A percentile compares a stretch with the other conserved stretches of the same genome.
Conservation (phyloP, 345 rosid genomes). For the Lumnitzera littorea region DNA sequence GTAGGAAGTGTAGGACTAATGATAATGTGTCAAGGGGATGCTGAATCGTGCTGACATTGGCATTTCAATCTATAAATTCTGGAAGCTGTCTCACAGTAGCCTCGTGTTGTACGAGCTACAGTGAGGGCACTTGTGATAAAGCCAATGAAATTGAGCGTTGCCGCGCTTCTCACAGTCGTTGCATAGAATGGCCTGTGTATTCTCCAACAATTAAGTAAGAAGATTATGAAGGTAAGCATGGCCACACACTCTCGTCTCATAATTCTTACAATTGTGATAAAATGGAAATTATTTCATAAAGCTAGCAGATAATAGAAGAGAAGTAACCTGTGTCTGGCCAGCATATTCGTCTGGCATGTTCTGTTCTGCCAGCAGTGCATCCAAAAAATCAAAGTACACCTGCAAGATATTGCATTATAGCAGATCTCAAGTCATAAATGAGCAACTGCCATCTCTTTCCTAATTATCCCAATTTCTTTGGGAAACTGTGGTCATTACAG, state of each 20-base stretch:
- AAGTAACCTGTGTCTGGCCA: slow-evolving; percentile 59
- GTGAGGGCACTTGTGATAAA: slow-evolving; percentile 15
- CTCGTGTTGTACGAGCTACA: slow-evolving; percentile 19
- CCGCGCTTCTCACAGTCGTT: slow-evolving; percentile 25
- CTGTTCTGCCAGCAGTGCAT: slow-evolving; percentile 64
- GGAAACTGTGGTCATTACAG: no score
- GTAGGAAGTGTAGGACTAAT: no score
- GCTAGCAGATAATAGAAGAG: not conserved
- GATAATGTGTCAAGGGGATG: no score
- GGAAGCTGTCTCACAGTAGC: slow-evolving; percentile 6
- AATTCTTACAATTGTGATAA: no score
- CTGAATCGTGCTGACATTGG: no score
- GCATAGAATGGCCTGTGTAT: slow-evolving; percentile 16
- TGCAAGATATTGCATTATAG: slow-evolving; percentile 6
- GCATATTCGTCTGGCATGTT: slow-evolving; percentile 58
- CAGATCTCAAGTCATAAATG: no score
- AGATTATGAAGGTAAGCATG: no score
- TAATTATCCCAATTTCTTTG: no score
- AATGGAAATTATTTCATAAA: no score
- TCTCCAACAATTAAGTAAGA: not conserved
- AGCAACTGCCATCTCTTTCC: not conserved
- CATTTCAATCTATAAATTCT: no score
- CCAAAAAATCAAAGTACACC: slow-evolving; percentile 79
- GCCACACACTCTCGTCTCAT: no score
- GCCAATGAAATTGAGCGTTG: slow-evolving; percentile 19